Evolutionary conservation across 192 early-diverging fungal genomes (phyloP), one percentile per base, ranked within the genome.

Genomic region (Allomyces macrogynus): DNA sequence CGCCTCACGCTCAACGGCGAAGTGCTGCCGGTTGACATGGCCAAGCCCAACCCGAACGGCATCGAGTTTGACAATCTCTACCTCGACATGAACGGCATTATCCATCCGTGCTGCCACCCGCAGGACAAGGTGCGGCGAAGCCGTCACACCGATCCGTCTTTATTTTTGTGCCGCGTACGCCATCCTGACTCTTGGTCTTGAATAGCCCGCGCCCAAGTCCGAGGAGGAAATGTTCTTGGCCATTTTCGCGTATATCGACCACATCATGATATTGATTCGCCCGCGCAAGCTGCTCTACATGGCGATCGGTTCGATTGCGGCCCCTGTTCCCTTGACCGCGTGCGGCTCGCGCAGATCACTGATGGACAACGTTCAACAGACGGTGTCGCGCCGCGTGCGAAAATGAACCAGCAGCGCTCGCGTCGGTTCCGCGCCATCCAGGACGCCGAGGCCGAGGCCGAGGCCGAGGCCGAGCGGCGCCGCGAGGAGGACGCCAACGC

Each of bases 321-420:
- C 20, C 1, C 23, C 65, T 64, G 54, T 7, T 25, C 49, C 22
- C 0, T 64, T 2, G 62, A 49, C 10, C 9, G 49, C 23, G 49
- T 18, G 49, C 43, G 32, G 5, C 14, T 62, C 7, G 27, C 8
- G 26, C 43, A 8, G 16, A 32, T 23, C 44, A 61, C 24, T 61
- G 44, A 40, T 8, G 18, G 22, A 11, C 24, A 12, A 42, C 62
- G 22, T 61, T 10, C 43, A 62, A 2, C 67, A 83, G 88, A 90
- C 67, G 95, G 97, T 23, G 97, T 99, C n/a, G 97, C 97, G 1
- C 97, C 97, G 57, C 81, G 97, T 23, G 97, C 97, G 23, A 99
- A 99, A 67, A 97, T 99, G 95, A 99, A 99, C 73, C 97, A 99
- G 72, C 97, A 99, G 69, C 86, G 97, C 23, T 88, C 93, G 32